Base-by-base conservation (phyloP, 805 yeast genomes). In the Barnettozyma vustinii region DNA sequence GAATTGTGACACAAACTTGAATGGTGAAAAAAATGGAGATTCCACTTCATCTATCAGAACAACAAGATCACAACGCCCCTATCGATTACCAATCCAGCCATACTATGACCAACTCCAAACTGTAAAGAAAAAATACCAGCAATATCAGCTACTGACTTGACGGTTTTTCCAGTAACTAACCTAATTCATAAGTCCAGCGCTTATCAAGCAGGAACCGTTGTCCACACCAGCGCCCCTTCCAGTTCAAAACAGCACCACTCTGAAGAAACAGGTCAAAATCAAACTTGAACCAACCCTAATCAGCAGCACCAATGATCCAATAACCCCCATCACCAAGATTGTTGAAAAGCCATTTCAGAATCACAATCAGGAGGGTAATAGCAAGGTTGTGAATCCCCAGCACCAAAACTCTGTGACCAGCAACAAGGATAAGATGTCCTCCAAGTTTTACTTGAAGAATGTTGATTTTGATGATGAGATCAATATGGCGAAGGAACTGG, bases 401-500 rank as follows among this genome's bases (percentile, higher is more conserved):
- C 37, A 32, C 9, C 37, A 40, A 3, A 40, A 42, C 15, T 21
- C 23, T 16, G 40, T 20, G 4, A 48, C 44, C 5, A 39, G 30
- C 25, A 40, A 40, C 8, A 48, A 46, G 26, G 60, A 56, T 21
- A 45, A 56, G 23, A 9, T 43, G n/a, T 47, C 60, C 19, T 43
- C 60, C 6, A 59, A 56, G 44, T 57, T 53, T 49, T 52, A 52
- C 37, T 41, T 59, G 33, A 57, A 58, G 3, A 52, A 46, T 21
- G n/a, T 46, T 7, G 41, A 45, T 32, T 33, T 44, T 20, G 52
- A 46, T 8, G 48, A 48, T 21, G 50, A 43, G 8, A 51, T 40
- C 4, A 52, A 55, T 7, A 55, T 57, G 33, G 21, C 57, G 1
- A 53, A 51, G 25, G 52, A 52, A 49, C 48, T 54, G 41, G 15